Evolutionary conservation across 225 moss, liverwort and hornwort genomes (phyloP), one percentile per base, ranked within the genome.

Genomic region (Sphagnum contortum): DNA sequence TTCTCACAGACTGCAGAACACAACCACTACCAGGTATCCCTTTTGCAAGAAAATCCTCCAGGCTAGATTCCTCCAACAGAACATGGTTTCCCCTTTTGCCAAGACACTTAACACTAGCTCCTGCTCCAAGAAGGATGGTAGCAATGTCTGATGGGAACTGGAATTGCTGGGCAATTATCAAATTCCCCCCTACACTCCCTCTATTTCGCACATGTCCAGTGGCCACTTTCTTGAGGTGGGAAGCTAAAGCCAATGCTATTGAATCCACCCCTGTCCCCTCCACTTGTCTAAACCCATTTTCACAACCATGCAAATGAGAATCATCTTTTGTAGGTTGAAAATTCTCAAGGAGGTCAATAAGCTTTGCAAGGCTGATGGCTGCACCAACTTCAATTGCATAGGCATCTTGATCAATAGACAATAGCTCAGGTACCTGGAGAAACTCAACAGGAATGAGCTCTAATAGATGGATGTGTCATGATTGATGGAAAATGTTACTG

Each of bases 181-280:
- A 45, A 64, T 83, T 83, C n/a, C 83, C 83, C 57, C 83, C 80
- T 9, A 83, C 71, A 61, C 80, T 83, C 54, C 79, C 83, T 76
- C 74, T 74, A 61, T 83, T 83, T 48, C 80, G 83, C 63, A 80
- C 76, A 62, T 80, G 80, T 55, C 61, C 71, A 72, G 73, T 80
- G 9, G 70, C 83, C 59, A 83, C 53, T 66, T 74, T 73, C 53
- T 47, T 71, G 6, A 83, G 67, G 67, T 83, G 83, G n/a, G 74
- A 48, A 52, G 76, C 76, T 47, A 83, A 69, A 4, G 71, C 77
- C 8, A 52, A 65, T 5, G 74, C 57, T 59, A 79, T 70, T 59
- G 69, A 50, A 12, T 53, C 12, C n/a, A n/a, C n/a, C n/a, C n/a
- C n/a, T n/a, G n/a, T n/a, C n/a, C n/a, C n/a, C n/a, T n/a, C n/a